These are phyloP conservation scores for Phaeosphaeriaceae sp. DNA, from an alignment of 2,329 filamentous ascomycete species.

Conservation along the genomic window DNA sequence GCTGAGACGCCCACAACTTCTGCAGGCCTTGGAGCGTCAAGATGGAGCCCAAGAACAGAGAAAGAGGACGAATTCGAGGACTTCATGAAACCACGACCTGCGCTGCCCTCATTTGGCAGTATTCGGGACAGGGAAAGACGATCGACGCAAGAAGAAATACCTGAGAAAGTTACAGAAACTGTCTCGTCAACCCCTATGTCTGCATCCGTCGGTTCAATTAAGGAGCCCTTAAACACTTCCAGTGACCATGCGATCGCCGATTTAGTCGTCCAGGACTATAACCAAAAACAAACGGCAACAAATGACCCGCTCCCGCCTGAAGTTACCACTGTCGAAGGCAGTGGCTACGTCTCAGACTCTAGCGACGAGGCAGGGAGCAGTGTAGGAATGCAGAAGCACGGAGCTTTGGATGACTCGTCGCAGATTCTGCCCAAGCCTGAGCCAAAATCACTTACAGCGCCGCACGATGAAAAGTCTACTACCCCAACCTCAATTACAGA, in stretches of 20 bases:
- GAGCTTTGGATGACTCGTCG: conserved; percentile 9
- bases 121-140: conserved; percentile 67
- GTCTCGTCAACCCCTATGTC: conserved; percentile 46
- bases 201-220: conserved; percentile 40
- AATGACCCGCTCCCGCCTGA: conserved; percentile 73
- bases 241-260: conserved; percentile 66
- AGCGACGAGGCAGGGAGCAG: conserved; percentile 28
- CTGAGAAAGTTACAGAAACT: conserved; percentile 60
- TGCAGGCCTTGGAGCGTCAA: conserved; percentile 39
- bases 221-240: conserved; percentile 58
- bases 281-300: conserved; percentile 46
- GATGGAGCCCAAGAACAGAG: conserved; percentile 50
- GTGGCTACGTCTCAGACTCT: conserved; percentile 69
- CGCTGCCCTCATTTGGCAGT: conserved; percentile 76
- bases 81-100: conserved; percentile 75
- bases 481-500: conserved; percentile 12
- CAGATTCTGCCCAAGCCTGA: conserved; percentile 24
- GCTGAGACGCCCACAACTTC: conserved; percentile 24
- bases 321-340: conserved; percentile 72
- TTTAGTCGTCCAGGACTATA: conserved; percentile 62
- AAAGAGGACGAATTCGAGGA: conserved; percentile 69
- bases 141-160: conserved; percentile 53
- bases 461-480: conserved; percentile 19
- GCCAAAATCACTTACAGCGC: conserved; percentile 37
- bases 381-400: conserved; percentile 16